Conservation (phyloP, 164 flowering plant species). For the Hamamelis virginiana region DNA sequence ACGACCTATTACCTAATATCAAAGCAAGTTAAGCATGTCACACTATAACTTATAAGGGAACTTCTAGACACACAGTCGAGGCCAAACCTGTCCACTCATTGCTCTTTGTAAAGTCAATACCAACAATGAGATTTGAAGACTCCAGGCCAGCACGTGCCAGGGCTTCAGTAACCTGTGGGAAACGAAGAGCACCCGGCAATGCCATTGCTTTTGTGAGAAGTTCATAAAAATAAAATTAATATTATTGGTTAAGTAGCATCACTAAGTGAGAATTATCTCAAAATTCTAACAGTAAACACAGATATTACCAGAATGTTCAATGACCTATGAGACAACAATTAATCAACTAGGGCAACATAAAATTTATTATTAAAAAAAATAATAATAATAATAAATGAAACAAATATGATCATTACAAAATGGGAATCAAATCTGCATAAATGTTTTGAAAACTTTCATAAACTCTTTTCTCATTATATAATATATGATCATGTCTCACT, state of each 20-base stretch:
- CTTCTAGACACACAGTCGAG: slow-evolving; percentile 4
- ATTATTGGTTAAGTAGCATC: background rate
- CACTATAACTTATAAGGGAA: background rate
- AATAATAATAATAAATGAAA: too few species aligned
- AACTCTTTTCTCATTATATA: too few species aligned
- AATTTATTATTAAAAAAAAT: background rate
- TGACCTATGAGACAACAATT: background rate
- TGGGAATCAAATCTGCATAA: too few species aligned
- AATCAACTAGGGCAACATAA: background rate
- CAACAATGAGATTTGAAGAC: slow-evolving; percentile 93
- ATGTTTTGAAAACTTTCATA: too few species aligned
- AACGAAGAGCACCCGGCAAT: background rate
- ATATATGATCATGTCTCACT: too few species aligned
- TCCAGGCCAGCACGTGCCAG: slow-evolving; percentile 81
- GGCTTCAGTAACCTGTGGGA: slow-evolving; percentile 71
- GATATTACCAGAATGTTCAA: background rate
- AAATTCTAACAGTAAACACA: background rate
- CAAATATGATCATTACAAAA: too few species aligned
- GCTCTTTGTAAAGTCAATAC: slow-evolving; percentile 95
- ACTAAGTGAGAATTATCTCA: background rate
- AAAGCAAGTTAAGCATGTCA: slow-evolving; percentile 13
- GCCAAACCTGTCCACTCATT: slow-evolving; percentile 91
- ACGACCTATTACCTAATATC: slow-evolving; percentile 51
- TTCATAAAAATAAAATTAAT: background rate
- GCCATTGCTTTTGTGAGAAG: background rate